A percentile compares a stretch with the other conserved stretches of the same genome.
phyloP scores from a whole-genome alignment of 2,329 filamentous ascomycete genomes.

The Aspergillus niger region DNA sequence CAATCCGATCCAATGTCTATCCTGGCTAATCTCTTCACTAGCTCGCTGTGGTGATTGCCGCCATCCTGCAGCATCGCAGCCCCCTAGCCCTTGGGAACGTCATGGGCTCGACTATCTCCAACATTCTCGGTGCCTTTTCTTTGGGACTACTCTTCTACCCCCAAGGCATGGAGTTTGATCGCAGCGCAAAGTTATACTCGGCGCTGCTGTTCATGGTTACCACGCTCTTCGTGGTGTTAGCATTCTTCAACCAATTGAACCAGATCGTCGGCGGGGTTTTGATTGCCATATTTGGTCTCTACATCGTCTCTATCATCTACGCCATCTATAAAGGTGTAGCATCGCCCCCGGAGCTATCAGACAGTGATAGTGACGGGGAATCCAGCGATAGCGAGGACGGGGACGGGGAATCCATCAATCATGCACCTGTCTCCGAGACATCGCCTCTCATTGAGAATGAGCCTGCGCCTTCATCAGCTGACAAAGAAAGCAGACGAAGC shows the following conservation, averaged over 20 bases:
- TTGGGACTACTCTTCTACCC: conserved; percentile 52
- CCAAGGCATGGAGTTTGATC: conserved; percentile 45
- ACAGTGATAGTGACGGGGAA: conserved; percentile 45
- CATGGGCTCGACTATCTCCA: conserved; percentile 57
- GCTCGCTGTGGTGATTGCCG: conserved; percentile 54
- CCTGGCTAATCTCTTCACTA: conserved; percentile 21
- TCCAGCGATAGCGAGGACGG: background rate
- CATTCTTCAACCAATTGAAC: conserved; percentile 40
- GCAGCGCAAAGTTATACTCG: conserved; percentile 53
- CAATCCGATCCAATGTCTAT: background rate
- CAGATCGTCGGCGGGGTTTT: conserved; percentile 42
- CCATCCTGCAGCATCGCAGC: conserved; percentile 49
- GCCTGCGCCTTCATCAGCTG: too few relatives aligned
- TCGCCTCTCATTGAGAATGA: conserved; percentile 18
- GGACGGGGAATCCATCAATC: background rate
- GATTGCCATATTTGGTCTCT: conserved; percentile 48
- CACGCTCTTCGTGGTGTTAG: conserved; percentile 38
- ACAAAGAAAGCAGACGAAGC: too few relatives aligned
- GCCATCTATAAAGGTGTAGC: conserved; percentile 48
- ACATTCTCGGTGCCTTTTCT: conserved; percentile 59
- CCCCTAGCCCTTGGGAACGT: conserved; percentile 58
- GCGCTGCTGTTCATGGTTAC: conserved; percentile 47
- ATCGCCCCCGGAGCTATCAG: conserved; percentile 43
- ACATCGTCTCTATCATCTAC: conserved; percentile 48
- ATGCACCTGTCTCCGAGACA: conserved; percentile 12